Percentiles rank a stretch among this genome's conserved stretches.
These are phyloP conservation scores for Apophysomyces variabilis DNA, from an alignment of 371 early-diverging fungal species.

Conservation along the genomic window DNA sequence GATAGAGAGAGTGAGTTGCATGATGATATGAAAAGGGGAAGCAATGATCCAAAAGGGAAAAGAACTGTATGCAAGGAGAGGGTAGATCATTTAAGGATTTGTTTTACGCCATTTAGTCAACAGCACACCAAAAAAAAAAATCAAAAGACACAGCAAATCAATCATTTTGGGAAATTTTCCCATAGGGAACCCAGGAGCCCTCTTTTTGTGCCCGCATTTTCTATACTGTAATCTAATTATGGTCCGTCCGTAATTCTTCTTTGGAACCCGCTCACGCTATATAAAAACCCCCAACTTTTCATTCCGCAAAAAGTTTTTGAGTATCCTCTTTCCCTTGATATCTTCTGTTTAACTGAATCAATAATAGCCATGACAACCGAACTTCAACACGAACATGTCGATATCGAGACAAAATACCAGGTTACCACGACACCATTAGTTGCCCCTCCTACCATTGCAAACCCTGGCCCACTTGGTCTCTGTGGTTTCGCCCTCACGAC, in stretches of 20 bases:
- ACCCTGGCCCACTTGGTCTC: constrained; percentile 80
- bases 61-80: not conserved
- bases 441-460: constrained; percentile 47
- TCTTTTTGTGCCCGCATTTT: not conserved
- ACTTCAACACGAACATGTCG: constrained; percentile 9
- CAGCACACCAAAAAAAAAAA: not conserved
- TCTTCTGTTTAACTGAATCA: not conserved
- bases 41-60: not conserved
- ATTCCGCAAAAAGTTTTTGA: not conserved
- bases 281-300: not conserved
- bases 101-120: not conserved
- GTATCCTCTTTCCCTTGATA: not conserved
- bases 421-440: constrained; percentile 19
- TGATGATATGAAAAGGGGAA: not conserved
- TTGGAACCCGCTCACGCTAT: constrained; percentile 4
- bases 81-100: not conserved
- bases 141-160: not conserved
- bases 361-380: not conserved
- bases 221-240: constrained; percentile 11
- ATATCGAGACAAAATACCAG: constrained; percentile 14
- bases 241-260: not conserved
- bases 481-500: constrained; percentile 79
- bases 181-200: not conserved
- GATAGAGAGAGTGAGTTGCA: not conserved
- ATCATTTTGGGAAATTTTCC: constrained; percentile 9